Evolutionary conservation across 1,284 basidiomycete species (phyloP), one percentile per base, ranked within the genome.

Genomic region (Ceratobasidium sp.): DNA sequence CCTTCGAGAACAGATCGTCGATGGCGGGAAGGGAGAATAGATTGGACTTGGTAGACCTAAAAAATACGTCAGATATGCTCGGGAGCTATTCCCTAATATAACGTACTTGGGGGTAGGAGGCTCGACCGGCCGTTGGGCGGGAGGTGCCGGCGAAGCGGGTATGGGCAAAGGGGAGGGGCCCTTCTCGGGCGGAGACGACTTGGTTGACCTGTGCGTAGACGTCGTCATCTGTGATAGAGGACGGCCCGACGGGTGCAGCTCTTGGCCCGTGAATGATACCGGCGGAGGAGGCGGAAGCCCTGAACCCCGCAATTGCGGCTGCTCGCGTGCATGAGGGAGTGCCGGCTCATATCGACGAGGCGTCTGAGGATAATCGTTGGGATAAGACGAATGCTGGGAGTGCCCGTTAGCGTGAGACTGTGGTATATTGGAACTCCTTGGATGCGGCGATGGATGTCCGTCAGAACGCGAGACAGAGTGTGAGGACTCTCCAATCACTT

Each of bases 1-100:
- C 66, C 54, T 69, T 69, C n/a, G 66, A 69, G 33, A 69, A 69
- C 51, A 69, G 41, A 41, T 69, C 66, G n/a, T 69, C 66, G 45
- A 69, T 44, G 53, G 66, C 56, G 24, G 66, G 66, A 53, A 69
- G 56, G 5, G 66, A 27, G 54, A 69, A 47, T 15, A 69, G 36
- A 45, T 53, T 69, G 3, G 66, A 69, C 11, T 54, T 53, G 9
- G 44, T 69, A 14, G 66, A 69, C 54, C 66, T 69, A 24, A 14
- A 36, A 27, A 36, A 36, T 60, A 27, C 33, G 36, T 60, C 33
- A 60, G 14, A 60, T 15, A 56, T 41, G 36, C 36, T 41, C 36
- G 36, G 36, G 36, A 41, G 36, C 36, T 11, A 11, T 11, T 41
- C 6, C 4, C 11, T 11, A 11, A 36, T 19, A 15, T 24, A 54